Evolutionary conservation across 2,329 filamentous ascomycete species (phyloP).

Genomic region (Periconia sp.): DNA sequence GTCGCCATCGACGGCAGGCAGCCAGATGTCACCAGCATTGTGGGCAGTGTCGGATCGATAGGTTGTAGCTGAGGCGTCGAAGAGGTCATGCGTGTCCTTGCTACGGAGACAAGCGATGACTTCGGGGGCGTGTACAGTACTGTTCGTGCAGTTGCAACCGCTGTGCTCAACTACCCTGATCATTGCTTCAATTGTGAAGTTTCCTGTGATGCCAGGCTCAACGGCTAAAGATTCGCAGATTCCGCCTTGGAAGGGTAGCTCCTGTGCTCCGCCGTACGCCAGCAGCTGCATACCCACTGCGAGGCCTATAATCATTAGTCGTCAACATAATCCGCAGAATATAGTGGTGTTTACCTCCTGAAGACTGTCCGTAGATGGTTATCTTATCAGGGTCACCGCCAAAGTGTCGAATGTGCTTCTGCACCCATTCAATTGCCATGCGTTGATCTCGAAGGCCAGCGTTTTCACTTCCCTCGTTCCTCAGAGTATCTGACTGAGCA

Average conservation of each 20-base stretch:
- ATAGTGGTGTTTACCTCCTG: conserved; percentile 19
- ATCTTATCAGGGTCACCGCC: conserved; percentile 37
- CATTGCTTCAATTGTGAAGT: conserved; percentile 58
- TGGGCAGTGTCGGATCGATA: conserved; percentile 45
- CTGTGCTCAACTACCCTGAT: conserved; percentile 49
- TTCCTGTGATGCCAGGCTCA: conserved; percentile 56
- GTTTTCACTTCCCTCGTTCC: conserved; percentile 42
- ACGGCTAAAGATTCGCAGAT: conserved; percentile 56
- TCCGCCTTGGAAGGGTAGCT: conserved; percentile 34
- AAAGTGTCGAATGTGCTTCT: conserved; percentile 42
- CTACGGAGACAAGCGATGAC: conserved; percentile 56
- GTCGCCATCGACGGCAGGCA: conserved; percentile 58
- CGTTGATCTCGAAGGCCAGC: conserved; percentile 48
- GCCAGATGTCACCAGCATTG: conserved; percentile 57
- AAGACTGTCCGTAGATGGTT: conserved; percentile 45
- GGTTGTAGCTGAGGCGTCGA: conserved; percentile 53
- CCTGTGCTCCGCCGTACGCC: conserved; percentile 38
- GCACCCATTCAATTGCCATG: conserved; percentile 45
- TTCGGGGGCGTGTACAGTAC: conserved; percentile 47
- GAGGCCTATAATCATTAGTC: conserved; percentile 26
- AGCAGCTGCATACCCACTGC: conserved; percentile 42
- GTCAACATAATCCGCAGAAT: conserved; percentile 33
- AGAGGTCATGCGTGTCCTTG: conserved; percentile 51
- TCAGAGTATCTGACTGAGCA: conserved; percentile 40
- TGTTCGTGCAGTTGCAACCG: conserved; percentile 48